Base-by-base conservation (phyloP, 2,329 filamentous ascomycete species). In the Aspergillus hortae region DNA sequence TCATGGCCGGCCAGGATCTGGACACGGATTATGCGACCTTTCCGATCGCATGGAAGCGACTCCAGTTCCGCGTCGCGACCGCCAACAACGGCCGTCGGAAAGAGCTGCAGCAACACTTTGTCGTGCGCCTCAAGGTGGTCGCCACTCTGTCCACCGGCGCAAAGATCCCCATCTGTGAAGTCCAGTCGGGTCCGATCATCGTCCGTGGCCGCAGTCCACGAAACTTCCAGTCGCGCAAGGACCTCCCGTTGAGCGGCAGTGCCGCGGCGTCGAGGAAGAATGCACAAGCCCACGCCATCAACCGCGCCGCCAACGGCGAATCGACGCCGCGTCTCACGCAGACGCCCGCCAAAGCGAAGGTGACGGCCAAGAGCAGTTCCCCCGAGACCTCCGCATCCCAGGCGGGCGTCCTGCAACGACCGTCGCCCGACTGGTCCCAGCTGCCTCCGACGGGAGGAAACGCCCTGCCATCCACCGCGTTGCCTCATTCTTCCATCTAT, bases 41-140 rank as follows among this genome's bases (percentile, higher is more conserved):
- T 63, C 92, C 92, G 4, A 92, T 97, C 57, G 90, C 91, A 44
- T 97, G 92, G 90, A 91, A 94, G 63, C 83, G 92, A 52, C 75
- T 97, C 56, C 92, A 97, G 65, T 97, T 97, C 67, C 82, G 92
- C 62, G 95, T 92, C 69, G 92, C 92, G 15, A 97, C 92, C 7
- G 92, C 92, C 51, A 97, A 97, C 74, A 97, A 97, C 68, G 92
- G 92, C 10, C 85, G 92, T 54, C 82, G 92, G 56, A 95, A 96
- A 75, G 92, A 97, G 69, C 81, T 97, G 43, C 92, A 97, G 68
- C 92, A 97, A 67, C 92, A 97, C 74, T 97, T 97, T 70, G 86
- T 95, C 10, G 80, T 97, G 52, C 87, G 91, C 57, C 77, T 97
- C 47, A 95, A 92, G 70, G 86, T 96, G 9, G 78, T 92, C 57